These are phyloP conservation scores for Umbilicus rupestris DNA, from an alignment of 164 flowering plant genomes.

Conservation along the genomic window DNA sequence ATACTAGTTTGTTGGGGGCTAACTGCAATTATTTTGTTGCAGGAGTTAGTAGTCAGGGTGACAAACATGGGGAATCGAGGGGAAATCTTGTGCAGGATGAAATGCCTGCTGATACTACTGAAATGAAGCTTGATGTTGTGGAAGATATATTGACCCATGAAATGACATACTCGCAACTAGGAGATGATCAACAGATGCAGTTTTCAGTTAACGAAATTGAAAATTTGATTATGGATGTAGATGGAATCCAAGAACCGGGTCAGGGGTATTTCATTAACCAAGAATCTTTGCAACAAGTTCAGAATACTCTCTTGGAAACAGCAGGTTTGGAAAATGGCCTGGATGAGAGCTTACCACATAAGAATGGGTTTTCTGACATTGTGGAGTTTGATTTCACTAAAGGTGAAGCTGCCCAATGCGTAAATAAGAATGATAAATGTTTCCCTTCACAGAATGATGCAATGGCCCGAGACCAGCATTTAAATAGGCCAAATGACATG, in stretches of 20 bases:
- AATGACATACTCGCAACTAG: background rate
- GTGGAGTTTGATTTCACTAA: background rate
- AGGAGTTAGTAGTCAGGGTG: slow-evolving; percentile 13
- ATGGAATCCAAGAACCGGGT: slow-evolving; percentile 12
- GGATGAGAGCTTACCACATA: background rate
- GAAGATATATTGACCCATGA: slow-evolving; percentile 11
- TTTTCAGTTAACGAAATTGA: slow-evolving; percentile 15
- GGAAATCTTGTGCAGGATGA: background rate
- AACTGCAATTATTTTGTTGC: background rate
- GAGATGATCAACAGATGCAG: slow-evolving; percentile 8
- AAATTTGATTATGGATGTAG: slow-evolving; percentile 9
- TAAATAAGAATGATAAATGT: background rate
- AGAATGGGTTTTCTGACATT: background rate
- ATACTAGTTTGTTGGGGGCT: too few species aligned
- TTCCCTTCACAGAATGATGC: background rate
- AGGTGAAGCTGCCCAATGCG: background rate
- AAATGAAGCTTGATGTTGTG: slow-evolving; percentile 11
- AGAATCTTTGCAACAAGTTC: background rate
- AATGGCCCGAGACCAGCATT: background rate
- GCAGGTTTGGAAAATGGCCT: background rate
- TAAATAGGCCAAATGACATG: background rate
- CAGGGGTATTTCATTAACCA: slow-evolving; percentile 5
- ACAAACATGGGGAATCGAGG: slow-evolving; percentile 9
- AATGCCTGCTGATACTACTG: slow-evolving; percentile 5
- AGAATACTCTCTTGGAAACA: background rate